Evolutionary conservation across 176 grass and related monocot species (phyloP), one percentile per base, ranked within the genome.

Genomic region (Poa pratensis): DNA sequence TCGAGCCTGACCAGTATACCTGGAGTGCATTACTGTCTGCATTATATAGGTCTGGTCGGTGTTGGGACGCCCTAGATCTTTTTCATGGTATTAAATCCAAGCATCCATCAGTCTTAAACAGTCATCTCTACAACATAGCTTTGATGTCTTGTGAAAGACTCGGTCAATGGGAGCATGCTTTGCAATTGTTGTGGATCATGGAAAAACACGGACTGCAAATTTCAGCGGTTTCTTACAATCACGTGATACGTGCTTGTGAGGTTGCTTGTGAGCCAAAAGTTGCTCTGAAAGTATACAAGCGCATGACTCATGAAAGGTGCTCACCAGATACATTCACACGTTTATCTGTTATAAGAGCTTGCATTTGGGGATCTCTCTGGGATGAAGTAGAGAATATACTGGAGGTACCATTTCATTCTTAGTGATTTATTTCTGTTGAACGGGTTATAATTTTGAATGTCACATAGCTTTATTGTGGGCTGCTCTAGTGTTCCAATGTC

Each of bases 361-460:
- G 96, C 86, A 86, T 98, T 50, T 94, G 89, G 89, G 93, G 89
- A 87, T 93, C 96, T 58, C 91, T 98, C 87, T 98, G 91, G 96
- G 91, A 69, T 48, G 91, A 94, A 78, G 78, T 98, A 60, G 84
- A 93, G 62, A 87, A 94, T 85, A 92, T 92, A 83, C 40, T 95
- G 50, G 76, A 98, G 96, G 93, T 95, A 90, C 20, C 74, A 53
- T 84, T 76, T 69, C 17, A 1, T 82, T 80, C 58, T 66, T 81
- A 49, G 8, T 70, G 80, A 19, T 62, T 66, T 32, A 17, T 27
- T 85, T 86, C 7, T 75, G 28, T 45, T 88, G 6, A 27, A 43
- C 22, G 51, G n/a, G 9, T 40, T 77, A 54, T 69, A 43, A 48
- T 16, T 50, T 30, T 72, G 15, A 35, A 70, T 61, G 73, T 60